Percentiles rank a stretch among this genome's conserved stretches.
Conservation (phyloP, 163 green algal species). For the Coccomyxa subellipsoidea region DNA sequence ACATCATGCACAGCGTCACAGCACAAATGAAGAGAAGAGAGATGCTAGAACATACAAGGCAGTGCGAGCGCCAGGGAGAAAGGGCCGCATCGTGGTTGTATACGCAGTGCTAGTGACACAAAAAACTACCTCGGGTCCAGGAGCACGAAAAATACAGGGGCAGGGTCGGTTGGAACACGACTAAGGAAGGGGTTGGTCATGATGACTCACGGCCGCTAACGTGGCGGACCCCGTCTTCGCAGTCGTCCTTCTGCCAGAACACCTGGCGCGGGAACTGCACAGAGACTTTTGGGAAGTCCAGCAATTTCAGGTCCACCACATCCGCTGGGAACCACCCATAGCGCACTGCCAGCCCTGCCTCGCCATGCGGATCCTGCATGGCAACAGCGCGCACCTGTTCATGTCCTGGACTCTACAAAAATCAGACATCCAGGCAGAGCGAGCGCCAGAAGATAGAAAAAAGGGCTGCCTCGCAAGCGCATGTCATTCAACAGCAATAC, state of each 20-base stretch:
- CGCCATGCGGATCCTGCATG: background rate
- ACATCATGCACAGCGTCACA: too few species aligned
- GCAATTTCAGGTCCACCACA: background rate
- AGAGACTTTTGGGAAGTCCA: background rate
- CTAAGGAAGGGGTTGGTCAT: background rate
- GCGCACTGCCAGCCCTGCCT: background rate
- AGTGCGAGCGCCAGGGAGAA: too few species aligned
- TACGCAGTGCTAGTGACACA: too few species aligned
- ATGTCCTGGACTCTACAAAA: background rate
- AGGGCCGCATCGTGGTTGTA: too few species aligned
- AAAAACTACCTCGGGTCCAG: too few species aligned
- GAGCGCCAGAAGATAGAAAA: too few species aligned
- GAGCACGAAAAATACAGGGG: too few species aligned
- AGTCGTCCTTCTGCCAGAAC: background rate
- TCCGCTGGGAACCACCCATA: constrained; percentile 1
- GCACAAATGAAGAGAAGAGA: too few species aligned
- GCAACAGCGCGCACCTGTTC: too few species aligned
- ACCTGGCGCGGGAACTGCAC: background rate
- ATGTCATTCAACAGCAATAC: background rate
- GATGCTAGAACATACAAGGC: too few species aligned
- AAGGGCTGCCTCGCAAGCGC: background rate
- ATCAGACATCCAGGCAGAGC: background rate
- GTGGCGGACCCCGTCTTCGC: background rate
- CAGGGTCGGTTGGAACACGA: too few species aligned
- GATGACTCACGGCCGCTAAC: background rate